Evolutionary conservation across 2,329 filamentous ascomycete genomes (phyloP).

Genomic region (Tolypocladium ovalisporum): DNA sequence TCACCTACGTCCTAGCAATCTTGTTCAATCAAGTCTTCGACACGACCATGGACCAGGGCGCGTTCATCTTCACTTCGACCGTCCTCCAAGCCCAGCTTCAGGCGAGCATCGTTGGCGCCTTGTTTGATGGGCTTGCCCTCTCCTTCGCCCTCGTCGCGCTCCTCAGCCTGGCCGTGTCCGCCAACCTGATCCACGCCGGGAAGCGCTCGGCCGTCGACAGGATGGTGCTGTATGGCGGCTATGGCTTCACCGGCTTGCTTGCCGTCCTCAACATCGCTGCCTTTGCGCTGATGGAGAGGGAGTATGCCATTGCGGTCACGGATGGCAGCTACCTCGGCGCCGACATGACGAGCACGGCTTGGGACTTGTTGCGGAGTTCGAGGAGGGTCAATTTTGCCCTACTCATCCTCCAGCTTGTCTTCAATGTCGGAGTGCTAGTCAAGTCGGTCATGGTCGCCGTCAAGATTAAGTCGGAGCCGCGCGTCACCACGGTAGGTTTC

Average conservation of each 20-base stretch:
- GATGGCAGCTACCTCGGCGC: not conserved
- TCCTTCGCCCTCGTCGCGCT: conserved; percentile 14
- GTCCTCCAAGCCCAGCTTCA: not conserved
- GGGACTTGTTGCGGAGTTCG: not conserved
- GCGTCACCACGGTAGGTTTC: conserved; percentile 7
- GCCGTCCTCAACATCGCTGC: conserved; percentile 5
- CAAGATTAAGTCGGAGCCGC: conserved; percentile 4
- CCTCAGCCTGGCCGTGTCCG: conserved; percentile 10
- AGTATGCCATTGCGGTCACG: not conserved
- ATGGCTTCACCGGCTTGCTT: conserved; percentile 7
- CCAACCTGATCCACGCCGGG: conserved; percentile 7
- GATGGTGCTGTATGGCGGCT: conserved; percentile 6
- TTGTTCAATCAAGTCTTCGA: conserved; percentile 1
- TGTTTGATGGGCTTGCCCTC: conserved; percentile 2
- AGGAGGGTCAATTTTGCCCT: conserved; percentile 5
- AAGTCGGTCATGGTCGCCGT: conserved; percentile 12
- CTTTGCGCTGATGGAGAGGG: conserved; percentile 9
- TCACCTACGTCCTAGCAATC: not conserved
- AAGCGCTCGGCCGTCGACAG: conserved; percentile 3
- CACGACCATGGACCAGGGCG: not conserved
- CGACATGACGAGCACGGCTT: not conserved
- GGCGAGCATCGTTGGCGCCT: conserved; percentile 1
- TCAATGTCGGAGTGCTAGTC: conserved; percentile 7
- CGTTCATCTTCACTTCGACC: not conserved
- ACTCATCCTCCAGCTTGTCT: conserved; percentile 7